Evolutionary conservation across 441 rosid species (phyloP), one percentile per base, ranked within the genome.

Genomic region (Jatropha podagrica): DNA sequence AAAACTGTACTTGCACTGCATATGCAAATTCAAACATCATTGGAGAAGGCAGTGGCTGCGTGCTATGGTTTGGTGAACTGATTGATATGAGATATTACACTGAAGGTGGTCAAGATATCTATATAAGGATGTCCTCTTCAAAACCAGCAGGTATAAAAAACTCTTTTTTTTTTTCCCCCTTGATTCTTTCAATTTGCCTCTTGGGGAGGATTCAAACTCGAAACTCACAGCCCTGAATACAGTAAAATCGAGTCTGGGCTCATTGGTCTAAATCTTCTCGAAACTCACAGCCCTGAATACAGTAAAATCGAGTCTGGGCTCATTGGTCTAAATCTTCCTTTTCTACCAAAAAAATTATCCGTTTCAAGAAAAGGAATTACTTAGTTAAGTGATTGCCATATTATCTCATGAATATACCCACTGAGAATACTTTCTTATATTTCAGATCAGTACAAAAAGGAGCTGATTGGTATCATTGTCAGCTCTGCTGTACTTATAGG

Each of bases 1-100:
- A 20, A 26, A 59, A 88, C 54, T 94, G 97, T 77, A 81, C 86
- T 17, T 94, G 97, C 73, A 81, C 85, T 0, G 97, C 90, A 12
- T 94, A 78, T 81, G 82, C 96, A 4, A 84, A 40, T 68, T 65
- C 77, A 5, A 81, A 91, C 67, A 88, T 94, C 15, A 76, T 41
- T 72, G 66, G 81, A 84, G 20, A 74, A 2, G 92, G 89, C 12
- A 72, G 77, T 1, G 97, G 97, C 2, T 92, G 96, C 74, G 86
- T 90, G 55, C 75, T 81, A 32, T 94, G 98, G 86, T 70, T 75
- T 27, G 64, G 60, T 1, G 75, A 65, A 1, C 51, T 80, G 38
- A 1, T 65, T 26, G 86, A 83, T 67, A 73, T 75, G 5, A 78
- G 79, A 54, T 5, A 8, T 42, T 42, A 42, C 46, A 5, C 46